Conservation (phyloP, 2,329 filamentous ascomycete species). For the Nectriaceae sp. region DNA sequence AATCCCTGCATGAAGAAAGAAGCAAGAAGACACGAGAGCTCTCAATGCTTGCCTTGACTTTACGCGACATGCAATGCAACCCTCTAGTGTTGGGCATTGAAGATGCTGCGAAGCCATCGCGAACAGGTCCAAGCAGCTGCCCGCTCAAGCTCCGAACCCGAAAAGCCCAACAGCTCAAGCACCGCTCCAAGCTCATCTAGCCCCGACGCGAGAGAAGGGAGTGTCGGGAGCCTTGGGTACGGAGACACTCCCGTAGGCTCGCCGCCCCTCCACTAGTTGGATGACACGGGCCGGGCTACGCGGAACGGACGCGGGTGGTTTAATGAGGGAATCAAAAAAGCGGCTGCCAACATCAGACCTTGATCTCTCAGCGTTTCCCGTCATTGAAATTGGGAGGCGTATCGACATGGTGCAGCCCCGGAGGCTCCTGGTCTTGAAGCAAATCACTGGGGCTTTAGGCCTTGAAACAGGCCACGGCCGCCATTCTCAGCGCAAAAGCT, state of each 20-base stretch:
- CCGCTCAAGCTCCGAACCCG: no score
- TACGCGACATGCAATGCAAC: no score
- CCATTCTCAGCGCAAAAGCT: neutral
- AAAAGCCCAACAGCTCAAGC: no score
- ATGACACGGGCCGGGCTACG: slow-evolving; percentile 10
- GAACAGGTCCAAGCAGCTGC: no score
- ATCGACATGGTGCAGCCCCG: neutral
- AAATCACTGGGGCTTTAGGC: neutral
- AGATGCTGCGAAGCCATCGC: no score
- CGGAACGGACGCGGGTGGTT: slow-evolving; percentile 9
- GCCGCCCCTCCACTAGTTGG: neutral
- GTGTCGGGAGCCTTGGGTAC: neutral
- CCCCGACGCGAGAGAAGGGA: neutral
- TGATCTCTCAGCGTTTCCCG: neutral
- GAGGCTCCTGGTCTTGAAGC: neutral
- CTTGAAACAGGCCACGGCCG: neutral
- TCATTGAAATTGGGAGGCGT: neutral
- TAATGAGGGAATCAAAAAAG: slow-evolving; percentile 13
- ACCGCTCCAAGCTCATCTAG: neutral
- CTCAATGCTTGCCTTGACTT: no score
- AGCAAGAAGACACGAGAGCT: slow-evolving; percentile 15
- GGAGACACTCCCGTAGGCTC: no score
- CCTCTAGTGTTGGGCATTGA: no score
- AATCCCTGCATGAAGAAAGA: slow-evolving; percentile 13
- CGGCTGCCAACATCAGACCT: neutral